Evolutionary conservation across 495 filamentous ascomycete genomes (phyloP), one percentile per base, ranked within the genome.

Genomic region (Hyphodiscus hymeniophilus): DNA sequence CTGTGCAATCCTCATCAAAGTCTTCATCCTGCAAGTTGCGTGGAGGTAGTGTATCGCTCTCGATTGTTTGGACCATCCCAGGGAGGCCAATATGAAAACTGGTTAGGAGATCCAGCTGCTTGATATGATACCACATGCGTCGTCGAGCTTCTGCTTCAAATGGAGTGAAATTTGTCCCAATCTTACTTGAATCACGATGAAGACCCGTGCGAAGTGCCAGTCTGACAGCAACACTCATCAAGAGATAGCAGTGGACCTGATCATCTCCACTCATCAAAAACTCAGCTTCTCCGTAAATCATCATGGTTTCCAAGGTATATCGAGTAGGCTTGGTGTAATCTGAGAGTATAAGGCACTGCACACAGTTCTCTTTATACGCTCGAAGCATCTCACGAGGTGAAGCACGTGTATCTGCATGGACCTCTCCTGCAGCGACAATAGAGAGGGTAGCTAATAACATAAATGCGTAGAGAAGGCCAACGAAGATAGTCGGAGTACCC

Each of bases 1-100:
- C 71, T 57, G 82, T 82, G 53, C 73, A 84, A 38, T 82, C 77
- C 42, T 87, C 81, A 40, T 83, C 77, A 34, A 97, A 84, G 57
- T 96, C 92, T 53, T 94, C 88, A 59, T 98, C 91, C 57, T 84
- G 85, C 24, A 96, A 68, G 61, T 96, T 97, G 50, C 83, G 76
- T 11, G 92, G 92, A 28, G 91, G 62, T 43, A 85, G 77, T 1
- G 87, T 87, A 57, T 98, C 92, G 49, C 76, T 86, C 60, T 94
- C 85, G 15, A 80, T 69, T n/a, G 76, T 65, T 47, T 84, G 79
- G 15, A 94, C 78, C 80, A 94, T 94, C 39, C 74, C 78, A 12
- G 92, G 91, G 33, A 97, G 65, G 1, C 87, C 89, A 46, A 87
- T 72, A 66, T 94, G 89, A 51, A 88, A 90, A 1, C 91, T 95